A percentile compares a stretch with the other conserved stretches of the same genome.
These are phyloP conservation scores for Penicillium longicatenatum DNA, from an alignment of 495 filamentous ascomycete genomes.

Conservation along the genomic window DNA sequence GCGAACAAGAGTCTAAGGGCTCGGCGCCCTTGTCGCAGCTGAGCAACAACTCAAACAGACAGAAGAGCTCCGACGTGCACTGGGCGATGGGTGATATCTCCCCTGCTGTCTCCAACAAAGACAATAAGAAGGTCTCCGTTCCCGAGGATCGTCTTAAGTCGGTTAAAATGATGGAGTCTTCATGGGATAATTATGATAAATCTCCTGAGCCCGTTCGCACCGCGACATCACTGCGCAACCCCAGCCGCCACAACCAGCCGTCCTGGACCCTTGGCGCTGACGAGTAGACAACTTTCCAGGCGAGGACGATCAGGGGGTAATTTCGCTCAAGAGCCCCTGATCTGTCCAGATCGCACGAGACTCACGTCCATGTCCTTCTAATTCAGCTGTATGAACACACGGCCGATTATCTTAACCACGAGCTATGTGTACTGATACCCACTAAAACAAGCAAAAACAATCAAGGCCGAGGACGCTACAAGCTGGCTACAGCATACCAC, in stretches of 20 bases:
- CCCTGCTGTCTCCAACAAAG: constrained; percentile 40
- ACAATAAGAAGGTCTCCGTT: constrained; percentile 57
- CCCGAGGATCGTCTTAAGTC: constrained; percentile 42
- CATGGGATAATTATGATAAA: constrained; percentile 63
- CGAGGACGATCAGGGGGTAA: background rate
- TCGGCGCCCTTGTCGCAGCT: constrained; percentile 55
- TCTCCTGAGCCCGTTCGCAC: constrained; percentile 50
- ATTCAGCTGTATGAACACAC: constrained; percentile 34
- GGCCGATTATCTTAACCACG: constrained; percentile 21
- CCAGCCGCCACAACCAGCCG: constrained; percentile 26
- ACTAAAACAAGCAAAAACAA: constrained; percentile 14
- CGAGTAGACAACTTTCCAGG: constrained; percentile 11
- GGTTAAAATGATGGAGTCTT: constrained; percentile 64
- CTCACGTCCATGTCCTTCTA: constrained; percentile 20
- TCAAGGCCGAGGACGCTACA: constrained; percentile 5
- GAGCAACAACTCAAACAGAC: constrained; percentile 65
- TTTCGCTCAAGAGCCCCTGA: background rate
- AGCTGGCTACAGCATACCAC: background rate
- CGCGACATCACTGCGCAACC: constrained; percentile 22
- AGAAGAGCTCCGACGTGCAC: constrained; percentile 73
- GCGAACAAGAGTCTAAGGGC: constrained; percentile 30
- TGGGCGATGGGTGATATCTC: constrained; percentile 68
- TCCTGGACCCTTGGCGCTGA: constrained; percentile 27
- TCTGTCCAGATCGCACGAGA: background rate
- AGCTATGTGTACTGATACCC: constrained; percentile 34